Evolutionary conservation across 305 asterid species (phyloP).

Genomic region (Andrographis paniculata): DNA sequence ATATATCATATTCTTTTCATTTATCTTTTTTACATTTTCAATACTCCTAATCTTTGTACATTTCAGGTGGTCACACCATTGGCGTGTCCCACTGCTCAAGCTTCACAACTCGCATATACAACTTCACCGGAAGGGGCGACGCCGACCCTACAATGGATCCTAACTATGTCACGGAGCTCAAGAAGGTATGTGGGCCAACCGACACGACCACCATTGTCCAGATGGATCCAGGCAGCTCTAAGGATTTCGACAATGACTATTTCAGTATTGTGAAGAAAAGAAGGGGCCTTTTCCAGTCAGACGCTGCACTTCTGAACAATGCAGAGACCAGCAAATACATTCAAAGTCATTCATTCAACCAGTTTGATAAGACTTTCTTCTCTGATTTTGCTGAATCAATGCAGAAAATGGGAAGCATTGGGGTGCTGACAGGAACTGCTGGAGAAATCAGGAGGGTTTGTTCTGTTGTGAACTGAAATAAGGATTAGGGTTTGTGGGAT

Average conservation of each 20-base stretch:
- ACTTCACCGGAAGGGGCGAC: constrained; percentile 53
- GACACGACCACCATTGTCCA: constrained; percentile 34
- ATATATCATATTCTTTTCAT: no score
- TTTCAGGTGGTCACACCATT: constrained; percentile 49
- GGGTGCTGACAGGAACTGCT: constrained; percentile 35
- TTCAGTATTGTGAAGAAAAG: constrained; percentile 31
- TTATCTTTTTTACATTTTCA: no score
- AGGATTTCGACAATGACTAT: constrained; percentile 33
- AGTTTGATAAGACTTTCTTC: constrained; percentile 22
- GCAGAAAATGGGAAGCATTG: constrained; percentile 47
- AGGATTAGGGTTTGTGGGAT: constrained; percentile 2
- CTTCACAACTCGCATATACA: constrained; percentile 51
- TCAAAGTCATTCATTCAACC: constrained; percentile 11
- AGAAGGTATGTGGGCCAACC: constrained; percentile 24
- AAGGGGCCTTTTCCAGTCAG: constrained; percentile 43
- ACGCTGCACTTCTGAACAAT: constrained; percentile 44
- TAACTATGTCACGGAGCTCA: constrained; percentile 25
- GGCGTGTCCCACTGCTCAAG: constrained; percentile 49
- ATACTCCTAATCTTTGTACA: no score
- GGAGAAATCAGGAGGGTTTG: constrained; percentile 47
- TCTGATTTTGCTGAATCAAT: constrained; percentile 35
- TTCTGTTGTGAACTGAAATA: constrained; percentile 28
- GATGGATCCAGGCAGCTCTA: constrained; percentile 58
- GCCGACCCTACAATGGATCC: constrained; percentile 50
- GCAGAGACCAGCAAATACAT: constrained; percentile 32